Base-by-base conservation (phyloP, 140 eudicot species). In the Cichorium intybus region DNA sequence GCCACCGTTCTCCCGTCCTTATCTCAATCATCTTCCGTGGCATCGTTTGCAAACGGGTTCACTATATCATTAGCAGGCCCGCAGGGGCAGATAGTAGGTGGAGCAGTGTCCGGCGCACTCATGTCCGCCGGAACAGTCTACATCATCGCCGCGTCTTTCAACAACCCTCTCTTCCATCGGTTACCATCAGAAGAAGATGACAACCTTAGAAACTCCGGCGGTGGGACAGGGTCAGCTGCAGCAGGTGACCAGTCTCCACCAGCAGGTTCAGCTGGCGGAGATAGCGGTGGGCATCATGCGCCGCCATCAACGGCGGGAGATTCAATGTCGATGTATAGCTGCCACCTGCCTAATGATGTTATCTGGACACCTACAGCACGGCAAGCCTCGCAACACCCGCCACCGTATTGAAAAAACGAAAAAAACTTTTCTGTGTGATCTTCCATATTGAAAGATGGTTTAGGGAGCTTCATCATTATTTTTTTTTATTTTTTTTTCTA, bases 1-100 rank as follows among this genome's bases (percentile, higher is more conserved):
- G 97, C 90, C 5, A 79, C 89, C 2, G 33, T 91, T 0, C 24
- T 85, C 0, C 81, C 84, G 9, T 31, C 80, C 7, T 3, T 71
- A 16, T 60, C 71, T 22, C 23, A 54, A 2, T 27, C 77, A 1
- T 1, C 54, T 5, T 35, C 59, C 3, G 62, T 27, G 1, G 65
- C 75, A 0, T 47, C 81, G 3, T 68, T 80, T 4, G 77, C 83
- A 0, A 78, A 79, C 37, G 78, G 79, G 29, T 88, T 88, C 52
- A 72, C 89, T 0, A 85, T 92, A 0, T 77, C 96, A 0, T 11
- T 92, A 15, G 91, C 92, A 10, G 98, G 96, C 5, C 96, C 98
- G 5, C 87, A 84, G 33, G 96, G 96, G 10, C 96, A 84, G 75
- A 71, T 87, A 16, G 84, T 84, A 0, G 96, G 93, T 0, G 96